A percentile compares a stretch with the other conserved stretches of the same genome.
These are phyloP conservation scores for Trichoderma citrinoviride DNA, from an alignment of 2,329 filamentous ascomycete genomes.

Conservation along the genomic window DNA sequence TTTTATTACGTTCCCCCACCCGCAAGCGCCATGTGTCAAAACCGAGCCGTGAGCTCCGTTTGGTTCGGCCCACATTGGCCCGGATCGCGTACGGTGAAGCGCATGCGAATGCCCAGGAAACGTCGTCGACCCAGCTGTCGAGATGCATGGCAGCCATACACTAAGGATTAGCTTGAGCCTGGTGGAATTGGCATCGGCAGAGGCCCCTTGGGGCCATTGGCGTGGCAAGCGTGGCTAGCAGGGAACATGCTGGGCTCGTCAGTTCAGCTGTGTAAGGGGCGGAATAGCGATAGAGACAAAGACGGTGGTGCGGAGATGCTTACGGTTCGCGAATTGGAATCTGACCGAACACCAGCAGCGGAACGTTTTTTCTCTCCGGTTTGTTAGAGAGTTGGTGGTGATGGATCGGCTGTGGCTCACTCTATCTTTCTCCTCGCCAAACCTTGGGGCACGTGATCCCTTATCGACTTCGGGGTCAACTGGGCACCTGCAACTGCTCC, in stretches of 20 bases:
- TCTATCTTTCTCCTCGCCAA: neutral
- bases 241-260: neutral
- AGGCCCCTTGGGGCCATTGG: neutral
- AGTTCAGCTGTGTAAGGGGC: slow-evolving; percentile 1
- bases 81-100: neutral
- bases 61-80: neutral
- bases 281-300: neutral
- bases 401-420: neutral
- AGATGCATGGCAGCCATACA: neutral
- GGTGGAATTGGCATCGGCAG: slow-evolving; percentile 18
- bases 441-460: neutral
- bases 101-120: neutral
- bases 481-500: neutral
- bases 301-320: neutral
- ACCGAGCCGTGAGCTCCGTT: neutral
- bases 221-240: slow-evolving; percentile 5
- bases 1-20: slow-evolving; percentile 1
- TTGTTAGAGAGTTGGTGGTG: neutral
- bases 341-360: too few species aligned
- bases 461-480: neutral
- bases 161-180: slow-evolving; percentile 7
- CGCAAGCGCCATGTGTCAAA: neutral
- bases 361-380: too few species aligned
- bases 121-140: neutral
- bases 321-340: too few species aligned